These are phyloP conservation scores for Suillus sp. DNA, from an alignment of 768 basidiomycete genomes.

Conservation along the genomic window DNA sequence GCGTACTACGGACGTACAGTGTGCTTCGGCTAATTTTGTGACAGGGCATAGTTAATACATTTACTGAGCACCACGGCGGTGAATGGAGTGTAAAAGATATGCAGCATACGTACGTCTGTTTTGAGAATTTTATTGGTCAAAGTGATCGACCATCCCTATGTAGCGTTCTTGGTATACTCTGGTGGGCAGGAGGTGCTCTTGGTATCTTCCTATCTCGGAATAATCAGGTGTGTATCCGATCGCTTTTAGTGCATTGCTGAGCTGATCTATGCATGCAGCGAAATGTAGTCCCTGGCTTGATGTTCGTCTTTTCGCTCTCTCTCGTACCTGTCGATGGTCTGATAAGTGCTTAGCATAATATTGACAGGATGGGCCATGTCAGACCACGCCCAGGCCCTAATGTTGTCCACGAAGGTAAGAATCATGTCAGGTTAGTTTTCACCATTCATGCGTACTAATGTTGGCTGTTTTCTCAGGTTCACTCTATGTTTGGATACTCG, in stretches of 20 bases:
- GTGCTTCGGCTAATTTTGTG: background rate
- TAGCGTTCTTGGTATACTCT: conserved; percentile 55
- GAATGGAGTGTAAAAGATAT: conserved; percentile 90
- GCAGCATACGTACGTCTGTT: conserved; percentile 81
- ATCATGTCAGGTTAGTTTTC: background rate
- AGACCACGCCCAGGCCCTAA: conserved; percentile 81
- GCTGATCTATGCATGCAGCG: conserved; percentile 43
- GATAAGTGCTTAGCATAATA: conserved; percentile 58
- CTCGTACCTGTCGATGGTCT: background rate
- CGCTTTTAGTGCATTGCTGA: conserved; percentile 8
- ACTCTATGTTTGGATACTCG: conserved; percentile 80
- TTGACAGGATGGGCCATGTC: conserved; percentile 96
- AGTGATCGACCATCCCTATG: conserved; percentile 9
- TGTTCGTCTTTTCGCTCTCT: conserved; percentile 48
- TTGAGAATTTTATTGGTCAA: background rate
- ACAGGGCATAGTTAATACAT: conserved; percentile 72
- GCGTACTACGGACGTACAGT: conserved; percentile 23
- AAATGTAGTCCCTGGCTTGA: conserved; percentile 77
- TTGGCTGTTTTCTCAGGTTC: conserved; percentile 52
- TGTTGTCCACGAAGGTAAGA: conserved; percentile 77
- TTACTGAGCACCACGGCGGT: conserved; percentile 85
- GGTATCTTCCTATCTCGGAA: conserved; percentile 82
- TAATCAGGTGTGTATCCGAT: conserved; percentile 55
- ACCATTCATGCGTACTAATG: conserved; percentile 3
- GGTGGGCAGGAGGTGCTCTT: conserved; percentile 93